Percentiles rank a stretch among this genome's conserved stretches.
Evolutionary conservation across 352 stramenopile genomes (phyloP).

Genomic region (Elongisporangium senticosum): DNA sequence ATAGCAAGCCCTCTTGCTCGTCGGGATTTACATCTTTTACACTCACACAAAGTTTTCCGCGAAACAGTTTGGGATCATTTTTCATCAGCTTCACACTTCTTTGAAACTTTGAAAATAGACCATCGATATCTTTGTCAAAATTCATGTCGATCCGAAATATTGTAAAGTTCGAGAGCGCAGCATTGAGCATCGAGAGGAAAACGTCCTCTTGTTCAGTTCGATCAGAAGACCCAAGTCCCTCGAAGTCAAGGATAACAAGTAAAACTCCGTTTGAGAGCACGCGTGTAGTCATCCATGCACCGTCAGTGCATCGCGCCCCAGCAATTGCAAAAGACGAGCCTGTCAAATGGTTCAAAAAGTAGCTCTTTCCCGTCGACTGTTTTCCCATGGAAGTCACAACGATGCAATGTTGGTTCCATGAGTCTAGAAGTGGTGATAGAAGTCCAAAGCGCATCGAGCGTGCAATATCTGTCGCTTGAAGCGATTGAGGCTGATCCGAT

Average conservation of each 20-base stretch:
- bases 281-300: slow-evolving; percentile 29
- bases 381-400: slow-evolving; percentile 38
- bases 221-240: slow-evolving; percentile 71
- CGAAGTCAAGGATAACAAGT: slow-evolving; percentile 68
- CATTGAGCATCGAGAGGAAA: slow-evolving; percentile 69
- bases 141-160: slow-evolving; percentile 71
- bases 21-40: slow-evolving; percentile 72
- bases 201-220: slow-evolving; percentile 66
- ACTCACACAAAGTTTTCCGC: slow-evolving; percentile 48
- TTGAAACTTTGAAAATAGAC: slow-evolving; percentile 57
- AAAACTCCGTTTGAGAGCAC: slow-evolving; percentile 24
- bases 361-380: slow-evolving; percentile 74
- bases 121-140: slow-evolving; percentile 72
- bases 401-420: slow-evolving; percentile 17
- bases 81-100: slow-evolving; percentile 58
- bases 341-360: slow-evolving; percentile 66
- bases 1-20: slow-evolving; percentile 33
- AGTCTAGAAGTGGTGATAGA: slow-evolving; percentile 22
- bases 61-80: slow-evolving; percentile 42
- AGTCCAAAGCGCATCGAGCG: slow-evolving; percentile 29
- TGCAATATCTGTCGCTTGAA: slow-evolving; percentile 39
- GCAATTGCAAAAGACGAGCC: slow-evolving; percentile 61
- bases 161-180: slow-evolving; percentile 56
- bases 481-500: slow-evolving; percentile 8
- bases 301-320: slow-evolving; percentile 28